Evolutionary conservation across 768 basidiomycete species (phyloP).

Genomic region (Russula lepida): DNA sequence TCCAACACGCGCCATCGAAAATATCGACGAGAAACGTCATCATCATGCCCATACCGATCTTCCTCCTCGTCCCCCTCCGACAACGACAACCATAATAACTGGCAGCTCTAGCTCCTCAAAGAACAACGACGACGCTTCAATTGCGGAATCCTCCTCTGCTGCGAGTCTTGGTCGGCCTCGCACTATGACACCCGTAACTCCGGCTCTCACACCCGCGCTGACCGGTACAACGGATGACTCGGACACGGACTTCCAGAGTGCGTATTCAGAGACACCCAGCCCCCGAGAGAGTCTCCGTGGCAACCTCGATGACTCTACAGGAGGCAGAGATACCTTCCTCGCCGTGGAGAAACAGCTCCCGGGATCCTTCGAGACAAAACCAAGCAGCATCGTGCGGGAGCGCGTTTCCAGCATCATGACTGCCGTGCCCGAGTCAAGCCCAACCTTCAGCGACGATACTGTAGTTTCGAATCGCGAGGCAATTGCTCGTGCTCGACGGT

Average conservation of each 20-base stretch:
- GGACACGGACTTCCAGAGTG: constrained; percentile 70
- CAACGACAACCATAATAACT: background rate
- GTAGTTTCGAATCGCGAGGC: constrained; percentile 3
- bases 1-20: constrained; percentile 7
- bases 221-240: constrained; percentile 24
- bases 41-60: background rate
- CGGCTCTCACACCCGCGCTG: constrained; percentile 21
- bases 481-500: constrained; percentile 1
- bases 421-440: constrained; percentile 37
- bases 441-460: constrained; percentile 37
- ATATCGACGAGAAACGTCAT: background rate
- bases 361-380: constrained; percentile 25
- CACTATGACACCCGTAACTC: constrained; percentile 17
- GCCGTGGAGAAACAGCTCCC: constrained; percentile 26
- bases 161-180: background rate
- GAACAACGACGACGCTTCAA: background rate
- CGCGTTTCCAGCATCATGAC: constrained; percentile 51
- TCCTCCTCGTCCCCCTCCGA: background rate
- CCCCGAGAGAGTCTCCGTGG: constrained; percentile 55
- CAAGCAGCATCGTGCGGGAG: constrained; percentile 33
- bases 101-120: background rate
- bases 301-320: constrained; percentile 31
- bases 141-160: background rate
- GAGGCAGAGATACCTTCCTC: constrained; percentile 17
- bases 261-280: constrained; percentile 54